Percentiles rank a stretch among this genome's conserved stretches.
These are phyloP conservation scores for Thermothielavioides terrestris DNA, from an alignment of 495 filamentous ascomycete species.

Conservation along the genomic window DNA sequence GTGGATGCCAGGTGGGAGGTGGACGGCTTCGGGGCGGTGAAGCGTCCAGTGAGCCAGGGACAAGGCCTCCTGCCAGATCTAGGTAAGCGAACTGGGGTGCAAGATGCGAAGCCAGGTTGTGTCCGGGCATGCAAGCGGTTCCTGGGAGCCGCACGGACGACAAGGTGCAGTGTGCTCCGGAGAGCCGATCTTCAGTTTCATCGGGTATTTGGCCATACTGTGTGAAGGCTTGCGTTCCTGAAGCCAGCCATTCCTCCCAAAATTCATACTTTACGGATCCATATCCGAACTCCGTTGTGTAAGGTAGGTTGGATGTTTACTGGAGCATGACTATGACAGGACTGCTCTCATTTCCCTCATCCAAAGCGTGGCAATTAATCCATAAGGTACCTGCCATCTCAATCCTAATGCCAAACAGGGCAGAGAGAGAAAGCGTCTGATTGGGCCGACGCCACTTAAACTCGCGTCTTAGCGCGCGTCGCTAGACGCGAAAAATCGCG, in stretches of 20 bases:
- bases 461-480: background rate
- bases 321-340: too few relatives aligned
- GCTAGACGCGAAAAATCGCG: conserved; percentile 7
- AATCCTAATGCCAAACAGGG: too few relatives aligned
- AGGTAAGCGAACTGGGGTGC: too few relatives aligned
- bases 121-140: background rate
- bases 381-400: too few relatives aligned
- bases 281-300: too few relatives aligned
- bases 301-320: too few relatives aligned
- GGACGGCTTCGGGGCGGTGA: background rate
- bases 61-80: too few relatives aligned
- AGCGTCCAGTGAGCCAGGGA: background rate
- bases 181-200: background rate
- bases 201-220: too few relatives aligned
- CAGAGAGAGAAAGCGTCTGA: background rate
- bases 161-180: background rate
- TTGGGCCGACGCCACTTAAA: conserved; percentile 5
- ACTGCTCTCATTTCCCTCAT: background rate
- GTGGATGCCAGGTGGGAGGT: background rate
- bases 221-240: too few relatives aligned
- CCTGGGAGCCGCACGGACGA: background rate
- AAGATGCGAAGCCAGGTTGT: background rate
- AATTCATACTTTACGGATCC: too few relatives aligned
- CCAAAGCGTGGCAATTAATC: background rate
- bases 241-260: too few relatives aligned